Conservation (phyloP, 1,284 basidiomycete genomes). For the Puccinia novopanici region DNA sequence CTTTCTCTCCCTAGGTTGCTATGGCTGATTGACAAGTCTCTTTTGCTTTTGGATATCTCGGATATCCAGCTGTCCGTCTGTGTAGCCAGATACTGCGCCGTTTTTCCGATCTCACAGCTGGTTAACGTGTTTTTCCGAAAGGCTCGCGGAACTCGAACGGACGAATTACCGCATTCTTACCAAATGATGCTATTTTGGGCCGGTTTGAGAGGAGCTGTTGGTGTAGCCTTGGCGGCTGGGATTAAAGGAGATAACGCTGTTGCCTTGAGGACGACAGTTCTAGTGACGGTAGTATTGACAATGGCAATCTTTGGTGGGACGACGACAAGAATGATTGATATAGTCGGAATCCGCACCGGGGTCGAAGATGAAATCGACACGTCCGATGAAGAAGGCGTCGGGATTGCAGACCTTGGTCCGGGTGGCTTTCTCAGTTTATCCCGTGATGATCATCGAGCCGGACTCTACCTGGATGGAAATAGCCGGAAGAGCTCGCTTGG, state of each 20-base stretch:
- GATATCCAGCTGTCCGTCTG: conserved; percentile 72
- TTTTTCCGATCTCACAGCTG: conserved; percentile 91
- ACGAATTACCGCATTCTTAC: conserved; percentile 90
- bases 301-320: conserved; percentile 95
- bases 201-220: conserved; percentile 90
- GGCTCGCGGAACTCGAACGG: conserved; percentile 76
- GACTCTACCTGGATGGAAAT: conserved; percentile 56
- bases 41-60: not conserved
- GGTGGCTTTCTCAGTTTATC: conserved; percentile 58
- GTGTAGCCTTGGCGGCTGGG: conserved; percentile 91
- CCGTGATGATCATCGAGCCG: conserved; percentile 57
- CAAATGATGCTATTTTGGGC: conserved; percentile 95
- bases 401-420: conserved; percentile 60
- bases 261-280: conserved; percentile 86
- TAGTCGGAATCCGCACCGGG: conserved; percentile 92
- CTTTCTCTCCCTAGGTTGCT: not conserved
- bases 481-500: conserved; percentile 51
- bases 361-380: conserved; percentile 80
- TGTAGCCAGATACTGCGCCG: conserved; percentile 90
- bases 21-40: conserved; percentile 11
- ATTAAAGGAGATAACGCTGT: conserved; percentile 89
- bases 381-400: conserved; percentile 69
- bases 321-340: conserved; percentile 92
- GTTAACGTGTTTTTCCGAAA: conserved; percentile 83
- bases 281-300: conserved; percentile 92